These are phyloP conservation scores for Pogostemon cablin DNA, from an alignment of 257 asterid species.

Conservation along the genomic window DNA sequence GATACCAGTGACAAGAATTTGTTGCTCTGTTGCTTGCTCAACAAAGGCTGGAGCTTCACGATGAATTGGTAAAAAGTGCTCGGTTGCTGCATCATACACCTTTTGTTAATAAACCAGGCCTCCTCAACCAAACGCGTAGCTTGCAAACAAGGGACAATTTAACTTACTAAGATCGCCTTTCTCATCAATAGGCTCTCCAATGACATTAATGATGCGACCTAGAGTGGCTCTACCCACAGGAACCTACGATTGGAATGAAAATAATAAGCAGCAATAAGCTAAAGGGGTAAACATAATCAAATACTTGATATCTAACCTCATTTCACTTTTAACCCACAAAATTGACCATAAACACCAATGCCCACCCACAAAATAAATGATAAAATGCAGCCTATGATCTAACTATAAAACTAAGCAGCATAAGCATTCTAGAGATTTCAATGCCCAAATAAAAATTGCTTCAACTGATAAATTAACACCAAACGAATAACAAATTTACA, in stretches of 20 bases:
- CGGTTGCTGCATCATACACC: slow-evolving; percentile 60
- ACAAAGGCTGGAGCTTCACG: slow-evolving; percentile 95
- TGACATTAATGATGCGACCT: slow-evolving; percentile 92
- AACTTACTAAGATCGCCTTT: slow-evolving; percentile 81
- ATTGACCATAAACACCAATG: background rate
- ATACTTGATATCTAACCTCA: background rate
- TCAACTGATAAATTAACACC: background rate
- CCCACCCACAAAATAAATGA: background rate
- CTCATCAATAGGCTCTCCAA: slow-evolving; percentile 90
- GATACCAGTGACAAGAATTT: slow-evolving; percentile 96
- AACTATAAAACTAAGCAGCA: background rate
- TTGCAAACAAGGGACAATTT: background rate
- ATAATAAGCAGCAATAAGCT: background rate
- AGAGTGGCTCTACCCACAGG: slow-evolving; percentile 97
- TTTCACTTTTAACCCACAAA: background rate
- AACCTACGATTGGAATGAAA: slow-evolving; percentile 46
- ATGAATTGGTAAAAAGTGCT: slow-evolving; percentile 85
- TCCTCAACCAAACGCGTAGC: background rate
- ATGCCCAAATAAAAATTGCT: background rate
- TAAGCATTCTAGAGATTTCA: background rate
- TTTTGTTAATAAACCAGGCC: slow-evolving; percentile 13
- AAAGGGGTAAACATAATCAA: background rate
- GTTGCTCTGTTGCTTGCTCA: slow-evolving; percentile 96
- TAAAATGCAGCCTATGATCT: background rate
- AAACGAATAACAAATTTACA: background rate